Percentiles rank a stretch among this genome's conserved stretches.
phyloP scores from a whole-genome alignment of 2,329 filamentous ascomycete species.

The Claviceps monticola region DNA sequence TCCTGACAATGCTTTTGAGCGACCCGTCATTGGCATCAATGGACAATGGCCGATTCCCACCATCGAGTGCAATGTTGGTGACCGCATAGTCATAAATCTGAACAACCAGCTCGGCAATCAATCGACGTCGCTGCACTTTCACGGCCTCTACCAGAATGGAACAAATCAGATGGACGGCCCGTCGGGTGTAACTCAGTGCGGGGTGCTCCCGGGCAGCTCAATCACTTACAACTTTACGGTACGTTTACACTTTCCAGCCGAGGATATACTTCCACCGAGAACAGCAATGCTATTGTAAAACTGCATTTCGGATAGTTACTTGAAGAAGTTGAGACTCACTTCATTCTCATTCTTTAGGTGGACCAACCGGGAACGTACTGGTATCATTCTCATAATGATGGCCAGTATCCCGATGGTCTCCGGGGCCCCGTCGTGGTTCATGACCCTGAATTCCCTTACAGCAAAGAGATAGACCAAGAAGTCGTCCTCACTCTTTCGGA shows the following conservation, averaged over 20 bases:
- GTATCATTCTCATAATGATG: constrained; percentile 59
- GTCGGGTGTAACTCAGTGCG: constrained; percentile 50
- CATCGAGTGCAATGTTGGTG: constrained; percentile 49
- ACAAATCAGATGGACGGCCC: constrained; percentile 61
- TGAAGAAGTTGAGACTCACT: not conserved
- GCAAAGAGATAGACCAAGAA: constrained; percentile 46
- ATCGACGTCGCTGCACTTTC: constrained; percentile 52
- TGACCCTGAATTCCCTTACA: constrained; percentile 46
- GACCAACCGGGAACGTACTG: constrained; percentile 62
- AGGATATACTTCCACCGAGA: too few species aligned
- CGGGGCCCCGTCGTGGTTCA: constrained; percentile 51
- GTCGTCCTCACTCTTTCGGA: constrained; percentile 52
- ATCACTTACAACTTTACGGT: constrained; percentile 61
- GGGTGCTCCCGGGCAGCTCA: constrained; percentile 46
- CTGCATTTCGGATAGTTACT: not conserved
- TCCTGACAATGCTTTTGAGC: constrained; percentile 51
- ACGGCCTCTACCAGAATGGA: constrained; percentile 57
- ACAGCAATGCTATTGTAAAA: not conserved
- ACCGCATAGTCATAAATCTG: constrained; percentile 44
- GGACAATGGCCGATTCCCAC: constrained; percentile 58
- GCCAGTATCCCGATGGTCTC: constrained; percentile 58
- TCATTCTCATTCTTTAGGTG: constrained; percentile 23
- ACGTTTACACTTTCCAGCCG: constrained; percentile 7
- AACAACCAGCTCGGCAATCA: constrained; percentile 48
- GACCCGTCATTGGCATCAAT: constrained; percentile 66